Conservation (phyloP, 2,329 filamentous ascomycete genomes). For the Pyrenophora tritici-repentis region DNA sequence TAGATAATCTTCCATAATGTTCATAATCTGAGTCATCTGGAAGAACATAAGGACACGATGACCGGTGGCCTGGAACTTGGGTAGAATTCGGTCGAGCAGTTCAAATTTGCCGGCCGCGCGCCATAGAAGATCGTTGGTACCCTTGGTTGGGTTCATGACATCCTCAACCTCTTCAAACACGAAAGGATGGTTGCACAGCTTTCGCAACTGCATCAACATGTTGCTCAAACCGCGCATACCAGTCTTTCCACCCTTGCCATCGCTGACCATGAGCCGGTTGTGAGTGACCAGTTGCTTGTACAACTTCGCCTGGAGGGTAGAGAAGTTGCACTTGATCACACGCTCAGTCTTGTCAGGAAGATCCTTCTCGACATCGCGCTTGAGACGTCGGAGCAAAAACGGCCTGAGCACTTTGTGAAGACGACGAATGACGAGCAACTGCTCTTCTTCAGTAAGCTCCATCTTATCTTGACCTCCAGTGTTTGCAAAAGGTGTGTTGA, state of each 20-base stretch:
- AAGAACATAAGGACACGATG: conserved; percentile 99
- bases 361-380: conserved; percentile 99
- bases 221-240: conserved; percentile 94
- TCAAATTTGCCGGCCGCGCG: conserved; percentile 97
- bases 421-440: conserved; percentile 95
- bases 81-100: conserved; percentile 85
- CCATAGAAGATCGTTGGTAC: conserved; percentile 93
- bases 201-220: conserved; percentile 99
- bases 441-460: conserved; percentile 99
- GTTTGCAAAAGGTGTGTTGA: conserved; percentile 99
- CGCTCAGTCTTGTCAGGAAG: conserved; percentile 98
- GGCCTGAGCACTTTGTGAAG: conserved; percentile 96
- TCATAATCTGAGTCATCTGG: conserved; percentile 99
- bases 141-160: conserved; percentile 88
- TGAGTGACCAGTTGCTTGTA: conserved; percentile 98
- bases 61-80: conserved; percentile 88
- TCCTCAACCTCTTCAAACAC: conserved; percentile 98
- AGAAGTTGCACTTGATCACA: conserved; percentile 99
- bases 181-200: conserved; percentile 98
- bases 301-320: conserved; percentile 85
- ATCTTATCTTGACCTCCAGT: conserved; percentile 98
- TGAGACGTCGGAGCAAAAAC: conserved; percentile 95
- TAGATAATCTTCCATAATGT: conserved; percentile 99
- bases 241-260: conserved; percentile 93
- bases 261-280: conserved; percentile 91